phyloP scores from a whole-genome alignment of 192 early-diverging fungal species.

The Linnemannia schmuckeri region DNA sequence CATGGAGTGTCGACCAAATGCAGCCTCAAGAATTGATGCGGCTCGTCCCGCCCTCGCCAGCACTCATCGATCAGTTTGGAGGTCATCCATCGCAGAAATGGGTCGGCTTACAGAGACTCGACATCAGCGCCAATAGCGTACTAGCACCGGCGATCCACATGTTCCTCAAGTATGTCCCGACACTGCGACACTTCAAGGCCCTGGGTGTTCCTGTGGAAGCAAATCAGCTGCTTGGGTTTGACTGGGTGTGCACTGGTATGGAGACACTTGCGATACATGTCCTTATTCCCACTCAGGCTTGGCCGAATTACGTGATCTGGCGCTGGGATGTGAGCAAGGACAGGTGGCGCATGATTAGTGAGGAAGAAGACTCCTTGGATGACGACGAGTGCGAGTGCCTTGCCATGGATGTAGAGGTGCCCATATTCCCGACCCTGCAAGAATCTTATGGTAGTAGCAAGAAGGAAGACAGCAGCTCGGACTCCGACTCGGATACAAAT shows the following conservation, averaged over 20 bases:
- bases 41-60: conserved; percentile 14
- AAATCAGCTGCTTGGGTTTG: not conserved
- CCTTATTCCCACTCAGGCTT: not conserved
- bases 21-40: not conserved
- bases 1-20: not conserved
- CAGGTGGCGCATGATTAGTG: not conserved
- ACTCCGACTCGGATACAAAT: not conserved
- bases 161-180: not conserved
- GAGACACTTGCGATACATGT: conserved; percentile 13
- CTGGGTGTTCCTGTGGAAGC: conserved; percentile 3
- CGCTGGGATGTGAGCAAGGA: conserved; percentile 1
- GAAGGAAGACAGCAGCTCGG: not conserved
- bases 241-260: conserved; percentile 12
- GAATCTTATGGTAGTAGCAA: not conserved
- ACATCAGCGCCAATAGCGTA: not conserved
- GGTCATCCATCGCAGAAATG: not conserved
- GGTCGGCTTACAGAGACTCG: not conserved
- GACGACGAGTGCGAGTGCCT: not conserved
- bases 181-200: conserved; percentile 10
- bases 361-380: not conserved
- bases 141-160: not conserved
- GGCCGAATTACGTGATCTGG: not conserved
- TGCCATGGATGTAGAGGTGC: not conserved
- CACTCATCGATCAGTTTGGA: not conserved
- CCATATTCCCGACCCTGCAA: not conserved